phyloP scores from a whole-genome alignment of 2,329 filamentous ascomycete genomes.

The Xylariales sp. region DNA sequence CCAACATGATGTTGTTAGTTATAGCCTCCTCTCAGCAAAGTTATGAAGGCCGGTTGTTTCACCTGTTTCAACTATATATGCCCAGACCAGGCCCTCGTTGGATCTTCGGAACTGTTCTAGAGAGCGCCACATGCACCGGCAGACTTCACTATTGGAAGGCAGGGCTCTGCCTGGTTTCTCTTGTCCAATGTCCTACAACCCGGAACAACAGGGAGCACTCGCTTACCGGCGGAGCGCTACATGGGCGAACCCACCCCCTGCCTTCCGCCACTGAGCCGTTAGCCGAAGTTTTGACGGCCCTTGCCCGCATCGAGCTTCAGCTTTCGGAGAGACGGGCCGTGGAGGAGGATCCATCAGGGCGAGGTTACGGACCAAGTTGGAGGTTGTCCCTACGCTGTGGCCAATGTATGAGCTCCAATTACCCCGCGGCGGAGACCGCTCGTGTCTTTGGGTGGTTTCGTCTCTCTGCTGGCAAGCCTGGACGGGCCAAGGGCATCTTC shows the following conservation, averaged over 20 bases:
- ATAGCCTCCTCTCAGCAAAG: too few species aligned
- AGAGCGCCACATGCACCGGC: slow-evolving; percentile 2
- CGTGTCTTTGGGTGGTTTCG: too few species aligned
- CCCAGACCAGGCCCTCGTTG: too few species aligned
- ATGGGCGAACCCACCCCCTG: too few species aligned
- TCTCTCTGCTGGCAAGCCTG: neutral
- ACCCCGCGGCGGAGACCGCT: slow-evolving; percentile 27
- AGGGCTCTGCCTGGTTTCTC: slow-evolving; percentile 1
- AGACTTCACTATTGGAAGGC: neutral
- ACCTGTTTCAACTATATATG: too few species aligned
- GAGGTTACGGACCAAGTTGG: slow-evolving; percentile 7
- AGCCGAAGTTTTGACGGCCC: slow-evolving; percentile 13
- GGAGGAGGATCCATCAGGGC: slow-evolving; percentile 1
- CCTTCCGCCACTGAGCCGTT: slow-evolving; percentile 7
- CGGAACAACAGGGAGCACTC: neutral
- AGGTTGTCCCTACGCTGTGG: neutral
- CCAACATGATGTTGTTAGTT: too few species aligned
- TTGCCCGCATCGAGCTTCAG: slow-evolving; percentile 8
- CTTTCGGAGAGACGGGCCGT: slow-evolving; percentile 31
- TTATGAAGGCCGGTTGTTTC: too few species aligned
- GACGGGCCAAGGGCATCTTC: slow-evolving; percentile 23
- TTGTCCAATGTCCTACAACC: slow-evolving; percentile 4
- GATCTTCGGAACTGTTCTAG: too few species aligned
- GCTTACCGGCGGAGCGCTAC: too few species aligned
- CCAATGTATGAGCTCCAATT: slow-evolving; percentile 12